phyloP scores from a whole-genome alignment of 2,329 filamentous ascomycete species.

The Cladophialophora immunda region DNA sequence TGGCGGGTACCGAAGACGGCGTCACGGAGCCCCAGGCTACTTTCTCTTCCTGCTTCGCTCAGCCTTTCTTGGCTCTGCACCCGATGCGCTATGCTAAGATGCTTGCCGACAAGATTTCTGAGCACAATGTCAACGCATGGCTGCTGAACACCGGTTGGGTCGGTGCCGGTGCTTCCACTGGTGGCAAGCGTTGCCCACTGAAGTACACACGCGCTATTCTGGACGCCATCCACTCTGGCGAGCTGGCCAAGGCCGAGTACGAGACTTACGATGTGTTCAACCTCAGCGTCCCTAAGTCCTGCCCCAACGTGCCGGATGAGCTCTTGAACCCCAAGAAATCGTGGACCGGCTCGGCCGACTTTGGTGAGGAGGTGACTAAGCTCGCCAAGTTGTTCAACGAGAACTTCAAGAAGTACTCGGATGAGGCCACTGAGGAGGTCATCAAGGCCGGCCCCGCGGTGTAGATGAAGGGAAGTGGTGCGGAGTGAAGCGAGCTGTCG shows the following conservation, averaged over 20 bases:
- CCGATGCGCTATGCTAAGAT: conserved; percentile 99
- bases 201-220: conserved; percentile 99
- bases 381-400: conserved; percentile 88
- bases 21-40: conserved; percentile 97
- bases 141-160: conserved; percentile 98
- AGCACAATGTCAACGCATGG: conserved; percentile 97
- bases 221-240: conserved; percentile 95
- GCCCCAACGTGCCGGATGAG: conserved; percentile 87
- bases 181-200: conserved; percentile 94
- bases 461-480: conserved; percentile 24
- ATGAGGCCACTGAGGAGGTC: conserved; percentile 81
- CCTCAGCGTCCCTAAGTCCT: conserved; percentile 91
- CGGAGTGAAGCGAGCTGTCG: conserved; percentile 13
- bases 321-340: conserved; percentile 93
- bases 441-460: conserved; percentile 62
- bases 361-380: conserved; percentile 88
- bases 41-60: conserved; percentile 99
- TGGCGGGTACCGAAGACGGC: conserved; percentile 98
- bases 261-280: conserved; percentile 98
- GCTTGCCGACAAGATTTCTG: conserved; percentile 96
- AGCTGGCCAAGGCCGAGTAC: conserved; percentile 91
- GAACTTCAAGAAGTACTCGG: conserved; percentile 97
- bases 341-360: conserved; percentile 86
- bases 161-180: conserved; percentile 86
- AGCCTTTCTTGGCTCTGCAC: conserved; percentile 98